phyloP scores from a whole-genome alignment of 371 early-diverging fungal genomes.

The Conidiobolus incongruus region DNA sequence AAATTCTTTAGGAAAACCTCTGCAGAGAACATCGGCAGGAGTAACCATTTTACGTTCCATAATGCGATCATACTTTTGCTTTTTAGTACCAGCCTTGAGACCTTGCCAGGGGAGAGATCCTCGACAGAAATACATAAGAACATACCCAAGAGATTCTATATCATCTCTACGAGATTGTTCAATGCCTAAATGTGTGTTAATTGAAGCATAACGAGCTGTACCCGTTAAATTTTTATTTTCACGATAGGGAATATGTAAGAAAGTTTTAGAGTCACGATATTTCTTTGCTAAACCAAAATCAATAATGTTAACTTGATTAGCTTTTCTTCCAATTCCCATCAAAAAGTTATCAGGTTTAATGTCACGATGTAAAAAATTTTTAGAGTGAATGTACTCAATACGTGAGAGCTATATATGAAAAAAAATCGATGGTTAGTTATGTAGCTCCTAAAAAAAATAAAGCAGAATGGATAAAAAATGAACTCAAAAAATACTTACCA shows the following conservation, averaged over 20 bases:
- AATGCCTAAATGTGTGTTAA: slow-evolving; percentile 96
- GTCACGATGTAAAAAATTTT: slow-evolving; percentile 59
- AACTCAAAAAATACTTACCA: slow-evolving; percentile 33
- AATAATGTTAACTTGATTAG: slow-evolving; percentile 94
- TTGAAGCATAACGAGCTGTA: slow-evolving; percentile 97
- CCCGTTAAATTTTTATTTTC: slow-evolving; percentile 98
- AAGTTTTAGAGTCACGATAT: slow-evolving; percentile 90
- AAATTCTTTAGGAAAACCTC: slow-evolving; percentile 89
- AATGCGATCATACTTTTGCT: slow-evolving; percentile 98
- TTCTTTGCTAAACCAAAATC: slow-evolving; percentile 99
- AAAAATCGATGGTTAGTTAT: neutral
- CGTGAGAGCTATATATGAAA: slow-evolving; percentile 48
- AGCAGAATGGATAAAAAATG: neutral
- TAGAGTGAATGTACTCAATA: slow-evolving; percentile 93
- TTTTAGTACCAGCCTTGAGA: slow-evolving; percentile 91
- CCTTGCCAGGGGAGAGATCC: slow-evolving; percentile 99
- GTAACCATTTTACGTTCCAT: slow-evolving; percentile 99
- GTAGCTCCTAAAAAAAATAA: neutral
- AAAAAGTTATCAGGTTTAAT: slow-evolving; percentile 98
- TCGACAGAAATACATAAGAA: slow-evolving; percentile 97
- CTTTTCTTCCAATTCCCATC: slow-evolving; percentile 88
- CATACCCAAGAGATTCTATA: slow-evolving; percentile 96
- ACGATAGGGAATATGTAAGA: slow-evolving; percentile 93
- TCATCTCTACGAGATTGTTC: slow-evolving; percentile 99
- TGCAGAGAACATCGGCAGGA: slow-evolving; percentile 87